These are phyloP conservation scores for Fraxinus albicans DNA, from an alignment of 305 asterid species.

Conservation along the genomic window DNA sequence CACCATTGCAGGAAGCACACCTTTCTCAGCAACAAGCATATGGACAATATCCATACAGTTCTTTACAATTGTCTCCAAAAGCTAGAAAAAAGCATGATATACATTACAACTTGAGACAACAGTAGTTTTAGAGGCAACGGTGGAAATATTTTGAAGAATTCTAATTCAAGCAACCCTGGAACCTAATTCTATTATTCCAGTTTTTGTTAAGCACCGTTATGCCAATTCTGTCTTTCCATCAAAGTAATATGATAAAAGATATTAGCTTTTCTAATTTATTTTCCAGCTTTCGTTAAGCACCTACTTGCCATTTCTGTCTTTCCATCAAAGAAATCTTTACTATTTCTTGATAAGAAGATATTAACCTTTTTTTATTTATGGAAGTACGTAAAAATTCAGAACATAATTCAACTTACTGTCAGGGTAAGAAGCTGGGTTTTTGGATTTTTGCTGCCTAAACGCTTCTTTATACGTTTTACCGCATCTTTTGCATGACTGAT, in stretches of 20 bases:
- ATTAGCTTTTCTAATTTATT: neutral
- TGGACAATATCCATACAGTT: slow-evolving; percentile 95
- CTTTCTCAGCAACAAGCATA: slow-evolving; percentile 98
- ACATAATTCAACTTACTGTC: slow-evolving; percentile 47
- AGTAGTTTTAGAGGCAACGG: neutral
- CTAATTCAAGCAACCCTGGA: neutral
- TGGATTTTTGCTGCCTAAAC: slow-evolving; percentile 59
- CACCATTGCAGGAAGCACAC: slow-evolving; percentile 94
- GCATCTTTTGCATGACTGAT: slow-evolving; percentile 76
- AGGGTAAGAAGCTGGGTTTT: slow-evolving; percentile 70
- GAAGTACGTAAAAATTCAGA: neutral
- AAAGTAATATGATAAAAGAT: neutral
- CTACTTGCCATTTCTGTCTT: neutral
- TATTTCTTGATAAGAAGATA: neutral
- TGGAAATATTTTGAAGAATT: slow-evolving; percentile 2
- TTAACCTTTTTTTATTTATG: neutral
- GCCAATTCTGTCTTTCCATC: neutral
- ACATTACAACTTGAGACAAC: neutral
- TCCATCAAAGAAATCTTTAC: neutral
- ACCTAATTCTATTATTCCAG: neutral
- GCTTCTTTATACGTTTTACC: slow-evolving; percentile 68
- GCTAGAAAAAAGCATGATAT: slow-evolving; percentile 47
- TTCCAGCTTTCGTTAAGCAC: neutral
- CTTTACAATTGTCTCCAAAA: slow-evolving; percentile 94
- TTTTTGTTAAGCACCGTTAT: neutral